A percentile compares a stretch with the other conserved stretches of the same genome.
Conservation (phyloP, 257 asterid genomes). For the Gentiana macrophylla region DNA sequence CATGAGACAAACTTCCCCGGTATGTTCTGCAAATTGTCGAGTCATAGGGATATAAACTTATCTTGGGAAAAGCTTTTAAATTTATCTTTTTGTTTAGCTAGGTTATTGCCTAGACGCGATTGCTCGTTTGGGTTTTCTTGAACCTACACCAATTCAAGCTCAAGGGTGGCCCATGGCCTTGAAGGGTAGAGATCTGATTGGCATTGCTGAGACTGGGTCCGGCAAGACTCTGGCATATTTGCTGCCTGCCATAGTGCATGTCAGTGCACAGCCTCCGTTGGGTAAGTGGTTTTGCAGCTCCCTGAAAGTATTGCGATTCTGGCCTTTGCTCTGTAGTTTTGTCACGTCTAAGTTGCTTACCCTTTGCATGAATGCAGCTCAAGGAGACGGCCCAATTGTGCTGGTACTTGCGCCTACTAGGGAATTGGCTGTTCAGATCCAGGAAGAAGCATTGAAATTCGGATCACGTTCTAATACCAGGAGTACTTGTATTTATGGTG, state of each 20-base stretch:
- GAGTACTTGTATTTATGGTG: conserved; percentile 88
- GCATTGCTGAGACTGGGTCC: conserved; percentile 97
- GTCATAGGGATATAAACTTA: conserved; percentile 1
- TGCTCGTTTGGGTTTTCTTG: conserved; percentile 63
- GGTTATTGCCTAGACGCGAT: conserved; percentile 79
- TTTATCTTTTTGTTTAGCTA: conserved; percentile 21
- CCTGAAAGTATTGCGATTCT: background rate
- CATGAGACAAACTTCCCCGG: conserved; percentile 82
- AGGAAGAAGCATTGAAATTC: conserved; percentile 71
- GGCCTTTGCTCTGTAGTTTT: background rate
- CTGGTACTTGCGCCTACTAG: conserved; percentile 87
- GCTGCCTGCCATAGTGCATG: conserved; percentile 82
- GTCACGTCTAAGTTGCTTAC: background rate
- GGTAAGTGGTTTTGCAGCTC: conserved; percentile 29
- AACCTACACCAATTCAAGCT: conserved; percentile 87
- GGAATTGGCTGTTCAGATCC: conserved; percentile 89
- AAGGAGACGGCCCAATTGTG: conserved; percentile 83
- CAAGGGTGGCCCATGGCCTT: conserved; percentile 99
- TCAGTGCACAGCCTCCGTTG: conserved; percentile 76
- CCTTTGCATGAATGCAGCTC: conserved; percentile 27
- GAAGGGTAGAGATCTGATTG: conserved; percentile 80
- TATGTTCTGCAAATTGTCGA: conserved; percentile 16
- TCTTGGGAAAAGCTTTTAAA: conserved; percentile 7
- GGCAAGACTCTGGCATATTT: conserved; percentile 85
- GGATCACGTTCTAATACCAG: conserved; percentile 56